phyloP scores from a whole-genome alignment of 2,329 filamentous ascomycete genomes.

The Penicillium hesseltinei region DNA sequence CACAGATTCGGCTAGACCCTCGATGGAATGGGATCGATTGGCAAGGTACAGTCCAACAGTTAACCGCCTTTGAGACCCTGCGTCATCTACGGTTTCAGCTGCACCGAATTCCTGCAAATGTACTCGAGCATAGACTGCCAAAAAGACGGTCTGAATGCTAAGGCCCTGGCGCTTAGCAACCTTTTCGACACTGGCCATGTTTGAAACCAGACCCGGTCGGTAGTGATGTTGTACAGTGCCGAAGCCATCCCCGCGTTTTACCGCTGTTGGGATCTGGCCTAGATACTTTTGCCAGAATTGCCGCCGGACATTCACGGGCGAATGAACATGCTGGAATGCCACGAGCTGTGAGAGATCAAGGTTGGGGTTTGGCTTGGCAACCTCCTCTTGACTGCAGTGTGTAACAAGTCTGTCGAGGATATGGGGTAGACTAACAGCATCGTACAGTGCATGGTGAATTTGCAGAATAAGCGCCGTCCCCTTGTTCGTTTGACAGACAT shows the following conservation, averaged over 20 bases:
- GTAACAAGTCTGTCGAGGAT: constrained; percentile 56
- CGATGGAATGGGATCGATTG: constrained; percentile 61
- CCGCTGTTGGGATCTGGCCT: constrained; percentile 5
- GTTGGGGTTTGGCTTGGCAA: constrained; percentile 15
- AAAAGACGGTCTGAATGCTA: constrained; percentile 70
- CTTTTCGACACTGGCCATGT: constrained; percentile 43
- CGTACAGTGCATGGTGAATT: constrained; percentile 86
- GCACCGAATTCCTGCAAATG: constrained; percentile 35
- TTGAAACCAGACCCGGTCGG: constrained; percentile 47
- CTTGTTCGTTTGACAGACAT: constrained; percentile 29
- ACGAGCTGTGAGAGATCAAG: constrained; percentile 45
- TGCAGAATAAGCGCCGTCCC: constrained; percentile 49
- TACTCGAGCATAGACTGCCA: constrained; percentile 65
- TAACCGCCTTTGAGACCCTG: constrained; percentile 38
- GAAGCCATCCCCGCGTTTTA: constrained; percentile 11
- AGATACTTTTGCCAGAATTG: constrained; percentile 49
- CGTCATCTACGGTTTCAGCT: background rate
- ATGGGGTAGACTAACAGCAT: constrained; percentile 71
- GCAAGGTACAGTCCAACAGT: constrained; percentile 80
- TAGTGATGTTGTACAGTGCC: constrained; percentile 40
- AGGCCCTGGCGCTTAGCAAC: constrained; percentile 55
- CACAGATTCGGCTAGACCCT: constrained; percentile 50
- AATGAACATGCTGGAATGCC: constrained; percentile 31
- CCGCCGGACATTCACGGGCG: constrained; percentile 32
- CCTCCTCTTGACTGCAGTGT: constrained; percentile 37